A percentile compares a stretch with the other conserved stretches of the same genome.
Conservation (phyloP, 352 stramenopile genomes). For the Blastocystis sp. region DNA sequence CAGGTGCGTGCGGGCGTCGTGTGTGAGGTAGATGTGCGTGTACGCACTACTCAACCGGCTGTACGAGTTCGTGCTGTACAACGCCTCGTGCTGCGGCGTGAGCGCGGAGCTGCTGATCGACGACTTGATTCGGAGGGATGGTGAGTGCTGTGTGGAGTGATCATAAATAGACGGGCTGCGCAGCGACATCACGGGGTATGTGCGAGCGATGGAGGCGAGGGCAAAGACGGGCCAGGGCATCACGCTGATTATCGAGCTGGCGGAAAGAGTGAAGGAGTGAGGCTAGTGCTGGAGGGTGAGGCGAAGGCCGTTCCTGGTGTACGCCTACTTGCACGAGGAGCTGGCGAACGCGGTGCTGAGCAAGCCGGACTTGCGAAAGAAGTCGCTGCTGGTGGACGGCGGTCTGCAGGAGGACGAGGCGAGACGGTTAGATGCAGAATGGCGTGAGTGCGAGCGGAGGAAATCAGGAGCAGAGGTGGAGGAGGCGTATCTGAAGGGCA, state of each 20-base stretch:
- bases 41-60: slow-evolving; percentile 17
- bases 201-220: neutral
- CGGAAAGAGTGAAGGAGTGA: slow-evolving; percentile 37
- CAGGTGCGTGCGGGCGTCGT: neutral
- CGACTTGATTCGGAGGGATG: neutral
- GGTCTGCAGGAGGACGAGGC: neutral
- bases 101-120: slow-evolving; percentile 32
- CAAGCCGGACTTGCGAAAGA: slow-evolving; percentile 9
- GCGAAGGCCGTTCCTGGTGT: slow-evolving; percentile 51
- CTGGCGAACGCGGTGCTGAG: neutral
- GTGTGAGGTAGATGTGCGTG: neutral
- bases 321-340: slow-evolving; percentile 51
- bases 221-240: neutral
- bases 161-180: neutral
- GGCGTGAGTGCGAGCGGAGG: neutral
- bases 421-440: neutral
- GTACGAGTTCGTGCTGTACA: slow-evolving; percentile 44
- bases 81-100: neutral
- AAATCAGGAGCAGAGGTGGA: slow-evolving; percentile 6
- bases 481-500: slow-evolving; percentile 23
- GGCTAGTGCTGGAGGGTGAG: neutral
- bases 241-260: slow-evolving; percentile 5
- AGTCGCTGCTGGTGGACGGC: slow-evolving; percentile 33
- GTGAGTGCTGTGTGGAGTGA: neutral
- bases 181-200: slow-evolving; percentile 1